Evolutionary conservation across 176 grass and related monocot genomes (phyloP).

Genomic region (Eragrostis curvula): DNA sequence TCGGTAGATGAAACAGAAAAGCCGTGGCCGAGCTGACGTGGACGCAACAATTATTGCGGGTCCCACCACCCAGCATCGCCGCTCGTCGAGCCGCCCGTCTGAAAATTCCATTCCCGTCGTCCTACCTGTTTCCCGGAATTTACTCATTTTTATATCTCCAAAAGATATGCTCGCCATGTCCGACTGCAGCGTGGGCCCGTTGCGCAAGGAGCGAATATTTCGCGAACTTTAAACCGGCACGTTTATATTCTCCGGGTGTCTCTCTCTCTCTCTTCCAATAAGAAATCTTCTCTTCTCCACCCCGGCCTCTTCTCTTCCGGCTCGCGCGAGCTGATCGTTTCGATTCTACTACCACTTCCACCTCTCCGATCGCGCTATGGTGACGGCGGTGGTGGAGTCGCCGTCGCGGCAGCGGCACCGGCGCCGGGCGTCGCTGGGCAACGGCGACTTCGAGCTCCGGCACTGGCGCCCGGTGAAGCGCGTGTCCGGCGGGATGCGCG

Average conservation of each 20-base stretch:
- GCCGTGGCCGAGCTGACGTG: neutral
- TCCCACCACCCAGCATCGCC: neutral
- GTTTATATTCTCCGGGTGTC: neutral
- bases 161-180: neutral
- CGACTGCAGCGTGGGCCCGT: conserved; percentile 27
- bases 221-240: neutral
- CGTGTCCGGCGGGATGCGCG: neutral
- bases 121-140: conserved; percentile 15
- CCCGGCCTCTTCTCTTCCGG: neutral
- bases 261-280: neutral
- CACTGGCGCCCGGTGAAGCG: conserved; percentile 45
- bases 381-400: conserved; percentile 51
- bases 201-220: neutral
- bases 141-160: neutral
- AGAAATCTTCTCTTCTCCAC: neutral
- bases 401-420: conserved; percentile 37
- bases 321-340: neutral
- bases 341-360: neutral
- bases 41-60: conserved; percentile 1
- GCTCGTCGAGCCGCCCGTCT: conserved; percentile 33
- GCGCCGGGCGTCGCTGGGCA: conserved; percentile 18
- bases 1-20: neutral
- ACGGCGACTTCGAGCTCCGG: conserved; percentile 52
- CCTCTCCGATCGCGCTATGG: conserved; percentile 25
- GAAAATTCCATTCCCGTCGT: conserved; percentile 40